phyloP scores from a whole-genome alignment of 176 grass and related monocot species.

The Bothriochloa decipiens region DNA sequence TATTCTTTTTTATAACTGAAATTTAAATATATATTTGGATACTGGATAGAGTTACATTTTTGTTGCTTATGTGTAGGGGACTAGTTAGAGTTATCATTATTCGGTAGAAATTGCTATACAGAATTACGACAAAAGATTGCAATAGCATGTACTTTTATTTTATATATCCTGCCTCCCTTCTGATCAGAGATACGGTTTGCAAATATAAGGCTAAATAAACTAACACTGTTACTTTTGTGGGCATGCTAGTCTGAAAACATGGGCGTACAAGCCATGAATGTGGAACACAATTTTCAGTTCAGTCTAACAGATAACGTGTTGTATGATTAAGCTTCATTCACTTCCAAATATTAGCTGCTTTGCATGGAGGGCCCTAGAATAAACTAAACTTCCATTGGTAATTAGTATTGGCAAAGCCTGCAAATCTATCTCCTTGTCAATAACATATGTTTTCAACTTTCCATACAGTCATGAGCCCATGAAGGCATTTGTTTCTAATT shows the following conservation, averaged over 20 bases:
- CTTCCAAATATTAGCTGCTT: conserved; percentile 12
- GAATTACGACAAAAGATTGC: neutral
- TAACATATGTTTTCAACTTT: conserved; percentile 11
- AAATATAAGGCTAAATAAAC: too few relatives aligned
- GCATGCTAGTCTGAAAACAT: too few relatives aligned
- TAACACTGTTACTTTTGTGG: too few relatives aligned
- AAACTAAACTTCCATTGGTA: conserved; percentile 14
- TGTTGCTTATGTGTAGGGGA: neutral
- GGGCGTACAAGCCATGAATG: neutral
- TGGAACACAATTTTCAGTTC: conserved; percentile 13
- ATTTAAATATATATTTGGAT: neutral
- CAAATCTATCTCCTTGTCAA: conserved; percentile 4
- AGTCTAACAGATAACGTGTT: conserved; percentile 1
- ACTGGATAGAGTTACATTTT: conserved; percentile 21
- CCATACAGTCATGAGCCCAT: conserved; percentile 2
- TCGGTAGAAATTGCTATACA: conserved; percentile 4
- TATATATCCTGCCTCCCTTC: neutral
- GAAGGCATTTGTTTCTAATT: too few relatives aligned
- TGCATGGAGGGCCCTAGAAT: conserved; percentile 14
- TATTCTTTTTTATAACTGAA: conserved; percentile 9
- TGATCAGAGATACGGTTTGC: too few relatives aligned
- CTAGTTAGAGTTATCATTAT: conserved; percentile 1
- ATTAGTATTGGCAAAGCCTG: conserved; percentile 2
- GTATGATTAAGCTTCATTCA: conserved; percentile 28
- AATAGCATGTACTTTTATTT: neutral